Conservation (phyloP, 208 protist genomes). For the Leishmania lainsoni region DNA sequence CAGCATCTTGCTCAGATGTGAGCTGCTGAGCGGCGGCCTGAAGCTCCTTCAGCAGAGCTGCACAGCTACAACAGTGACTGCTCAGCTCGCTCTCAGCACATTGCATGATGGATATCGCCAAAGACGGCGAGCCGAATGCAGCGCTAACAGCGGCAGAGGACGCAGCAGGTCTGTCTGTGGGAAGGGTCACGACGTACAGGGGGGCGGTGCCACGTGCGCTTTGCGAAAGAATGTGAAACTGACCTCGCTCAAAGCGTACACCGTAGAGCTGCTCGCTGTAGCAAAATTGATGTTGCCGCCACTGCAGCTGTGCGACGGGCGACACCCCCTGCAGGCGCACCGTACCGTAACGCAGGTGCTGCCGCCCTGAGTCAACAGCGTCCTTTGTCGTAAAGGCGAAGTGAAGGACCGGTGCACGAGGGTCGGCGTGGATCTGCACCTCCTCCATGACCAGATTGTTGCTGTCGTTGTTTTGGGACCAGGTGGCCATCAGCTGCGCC, state of each 20-base stretch:
- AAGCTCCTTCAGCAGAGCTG: conserved; percentile 26
- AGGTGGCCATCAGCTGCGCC: conserved; percentile 1
- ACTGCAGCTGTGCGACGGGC: conserved; percentile 9
- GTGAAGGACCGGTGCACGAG: conserved; percentile 33
- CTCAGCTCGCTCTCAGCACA: conserved; percentile 45
- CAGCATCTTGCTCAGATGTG: conserved; percentile 5
- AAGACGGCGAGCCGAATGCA: not conserved
- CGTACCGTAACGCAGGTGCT: conserved; percentile 39
- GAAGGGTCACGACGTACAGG: conserved; percentile 53
- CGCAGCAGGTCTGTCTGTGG: conserved; percentile 33
- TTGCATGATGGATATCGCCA: conserved; percentile 47
- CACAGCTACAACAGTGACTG: conserved; percentile 45
- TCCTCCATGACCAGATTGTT: not conserved
- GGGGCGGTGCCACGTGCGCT: conserved; percentile 42
- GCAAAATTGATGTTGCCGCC: conserved; percentile 17
- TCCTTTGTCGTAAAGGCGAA: conserved; percentile 22
- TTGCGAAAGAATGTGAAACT: conserved; percentile 66
- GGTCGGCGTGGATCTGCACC: conserved; percentile 28
- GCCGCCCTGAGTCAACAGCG: not conserved
- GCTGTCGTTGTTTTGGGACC: not conserved
- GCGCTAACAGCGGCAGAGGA: conserved; percentile 21
- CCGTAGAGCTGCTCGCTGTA: conserved; percentile 48
- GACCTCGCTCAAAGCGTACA: conserved; percentile 41
- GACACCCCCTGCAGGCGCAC: conserved; percentile 11
- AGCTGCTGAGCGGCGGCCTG: conserved; percentile 15